Base-by-base conservation (phyloP, 1,284 basidiomycete species). In the Pseudozyma sp. region DNA sequence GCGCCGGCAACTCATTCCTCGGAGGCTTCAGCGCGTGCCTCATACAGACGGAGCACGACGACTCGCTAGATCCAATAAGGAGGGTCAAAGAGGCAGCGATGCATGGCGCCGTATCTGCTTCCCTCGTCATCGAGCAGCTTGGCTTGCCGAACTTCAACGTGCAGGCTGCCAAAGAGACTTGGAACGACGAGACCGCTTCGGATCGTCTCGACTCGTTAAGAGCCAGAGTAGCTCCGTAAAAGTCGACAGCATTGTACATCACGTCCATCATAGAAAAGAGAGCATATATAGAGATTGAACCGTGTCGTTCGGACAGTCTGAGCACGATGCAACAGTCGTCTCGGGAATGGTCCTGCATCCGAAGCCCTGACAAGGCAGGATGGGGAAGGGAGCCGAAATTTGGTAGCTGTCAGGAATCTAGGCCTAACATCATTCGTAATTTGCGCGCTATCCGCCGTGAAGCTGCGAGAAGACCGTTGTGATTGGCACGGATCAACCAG, bases 1-100 rank as follows among this genome's bases (percentile, higher is more conserved):
- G 77, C 1, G 77, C 69, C 5, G 77, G 77, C 35, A 79, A 79
- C 50, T 65, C 70, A 6, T 79, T 71, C 34, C 61, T 79, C 14
- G 77, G 77, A 24, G 77, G 77, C 11, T 59, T 79, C 31, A 63
- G 54, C 14, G 73, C 77, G 0, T 56, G 55, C 13, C 64, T 78
- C 16, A 52, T 60, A 4, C 45, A 58, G 30, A 67, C 54, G 0
- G 45, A 75, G 33, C 5, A 19, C 0, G 49, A 61, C 3, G 6
- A n/a, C 3, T 29, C 54, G 40, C 31, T 63, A 4, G 53, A 77
- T 24, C 40, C 35, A 3, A 34, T 39, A 1, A 30, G 10, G 4
- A 54, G 48, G 7, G 19, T 68, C 53, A 59, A 29, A n/a, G 35
- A 58, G 37, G 72, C 72, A n/a, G 76, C 76, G 5, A 60, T 66